Conservation (phyloP, 306 rosid genomes). For the Hippophae rhamnoides region DNA sequence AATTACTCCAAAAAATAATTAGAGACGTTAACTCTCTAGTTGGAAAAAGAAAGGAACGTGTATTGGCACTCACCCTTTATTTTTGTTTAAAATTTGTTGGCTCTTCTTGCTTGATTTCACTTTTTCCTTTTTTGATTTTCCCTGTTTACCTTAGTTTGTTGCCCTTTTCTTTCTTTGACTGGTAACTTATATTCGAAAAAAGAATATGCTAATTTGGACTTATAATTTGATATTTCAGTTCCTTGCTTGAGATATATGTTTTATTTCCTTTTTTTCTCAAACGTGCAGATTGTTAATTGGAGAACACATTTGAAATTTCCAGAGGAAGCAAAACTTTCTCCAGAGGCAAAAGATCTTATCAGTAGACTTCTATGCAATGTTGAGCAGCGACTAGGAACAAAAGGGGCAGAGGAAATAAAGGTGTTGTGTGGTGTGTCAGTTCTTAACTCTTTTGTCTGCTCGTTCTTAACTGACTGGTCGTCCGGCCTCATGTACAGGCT, state of each 20-base stretch:
- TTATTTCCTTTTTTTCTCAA: neutral
- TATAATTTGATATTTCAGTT: neutral
- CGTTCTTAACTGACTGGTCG: neutral
- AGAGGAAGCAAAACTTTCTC: constrained; percentile 60
- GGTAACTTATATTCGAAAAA: neutral
- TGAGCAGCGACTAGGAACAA: constrained; percentile 75
- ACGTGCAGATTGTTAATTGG: constrained; percentile 79
- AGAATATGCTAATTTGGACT: neutral
- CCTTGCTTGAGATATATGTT: neutral
- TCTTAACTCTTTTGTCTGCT: too few species aligned
- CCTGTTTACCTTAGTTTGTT: too few species aligned
- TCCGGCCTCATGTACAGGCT: constrained; percentile 38
- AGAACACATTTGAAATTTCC: constrained; percentile 73
- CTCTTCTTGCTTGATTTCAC: too few species aligned
- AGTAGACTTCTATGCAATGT: constrained; percentile 76
- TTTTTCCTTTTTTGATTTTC: too few species aligned
- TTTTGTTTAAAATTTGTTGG: too few species aligned
- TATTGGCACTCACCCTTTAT: too few species aligned
- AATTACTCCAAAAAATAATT: too few species aligned
- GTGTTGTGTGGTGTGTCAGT: constrained; percentile 15
- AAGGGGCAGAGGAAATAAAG: constrained; percentile 80
- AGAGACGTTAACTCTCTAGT: too few species aligned
- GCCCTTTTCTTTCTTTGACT: too few species aligned
- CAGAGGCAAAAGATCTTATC: constrained; percentile 77
- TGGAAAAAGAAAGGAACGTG: too few species aligned